Conservation (phyloP, 768 basidiomycete genomes). For the Nidularia pulvinata region DNA sequence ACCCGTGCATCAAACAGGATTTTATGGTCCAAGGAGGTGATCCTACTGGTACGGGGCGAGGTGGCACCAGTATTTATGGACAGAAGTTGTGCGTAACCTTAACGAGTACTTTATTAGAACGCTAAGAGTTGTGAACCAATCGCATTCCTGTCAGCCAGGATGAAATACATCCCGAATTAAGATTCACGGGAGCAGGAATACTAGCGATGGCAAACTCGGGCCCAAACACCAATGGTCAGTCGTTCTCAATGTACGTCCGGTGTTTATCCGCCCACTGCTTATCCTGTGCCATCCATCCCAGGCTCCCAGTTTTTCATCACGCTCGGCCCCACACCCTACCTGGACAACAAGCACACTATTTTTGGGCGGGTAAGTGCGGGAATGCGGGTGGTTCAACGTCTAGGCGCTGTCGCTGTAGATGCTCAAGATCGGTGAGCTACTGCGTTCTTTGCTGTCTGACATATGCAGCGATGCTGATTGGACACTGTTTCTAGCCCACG, state of each 20-base stretch:
- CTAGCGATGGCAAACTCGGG: slow-evolving; percentile 98
- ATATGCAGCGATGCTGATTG: not conserved
- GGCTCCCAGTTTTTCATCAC: slow-evolving; percentile 97
- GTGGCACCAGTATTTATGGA: slow-evolving; percentile 88
- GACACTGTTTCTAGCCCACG: slow-evolving; percentile 34
- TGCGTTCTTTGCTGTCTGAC: slow-evolving; percentile 3
- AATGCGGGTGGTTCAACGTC: slow-evolving; percentile 89
- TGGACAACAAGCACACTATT: slow-evolving; percentile 87
- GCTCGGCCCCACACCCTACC: slow-evolving; percentile 77
- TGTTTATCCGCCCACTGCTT: slow-evolving; percentile 31
- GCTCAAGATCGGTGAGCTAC: slow-evolving; percentile 76
- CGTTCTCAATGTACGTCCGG: slow-evolving; percentile 39
- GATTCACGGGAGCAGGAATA: slow-evolving; percentile 96
- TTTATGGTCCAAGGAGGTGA: slow-evolving; percentile 98
- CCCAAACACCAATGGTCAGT: slow-evolving; percentile 82
- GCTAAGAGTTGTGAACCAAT: not conserved
- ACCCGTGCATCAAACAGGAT: slow-evolving; percentile 47
- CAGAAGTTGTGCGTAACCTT: slow-evolving; percentile 71
- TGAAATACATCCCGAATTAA: slow-evolving; percentile 86
- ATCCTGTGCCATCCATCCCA: slow-evolving; percentile 24
- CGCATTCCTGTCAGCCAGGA: slow-evolving; percentile 59
- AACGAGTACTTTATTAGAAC: not conserved
- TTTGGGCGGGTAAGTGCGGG: slow-evolving; percentile 91
- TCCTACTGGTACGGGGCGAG: slow-evolving; percentile 94
- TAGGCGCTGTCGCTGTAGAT: slow-evolving; percentile 91